Conservation (phyloP, 208 protist genomes). For the Leishmania martiniquensis region DNA sequence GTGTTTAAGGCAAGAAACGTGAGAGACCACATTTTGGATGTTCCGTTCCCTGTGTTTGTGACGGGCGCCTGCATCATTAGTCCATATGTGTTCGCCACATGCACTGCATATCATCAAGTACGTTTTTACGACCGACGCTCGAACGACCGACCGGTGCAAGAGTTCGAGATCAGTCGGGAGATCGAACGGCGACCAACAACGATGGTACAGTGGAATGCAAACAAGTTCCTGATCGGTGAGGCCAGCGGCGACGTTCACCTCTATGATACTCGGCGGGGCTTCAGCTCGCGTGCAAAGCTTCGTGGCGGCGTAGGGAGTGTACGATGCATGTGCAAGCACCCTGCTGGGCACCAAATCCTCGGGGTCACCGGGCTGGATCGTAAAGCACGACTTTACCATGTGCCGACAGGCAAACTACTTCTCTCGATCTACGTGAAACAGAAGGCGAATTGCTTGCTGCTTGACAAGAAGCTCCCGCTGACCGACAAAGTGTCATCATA, state of each 20-base stretch:
- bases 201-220: slow-evolving; percentile 85
- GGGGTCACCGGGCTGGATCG: slow-evolving; percentile 75
- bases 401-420: slow-evolving; percentile 81
- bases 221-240: slow-evolving; percentile 88
- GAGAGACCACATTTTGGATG: slow-evolving; percentile 78
- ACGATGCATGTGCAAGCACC: slow-evolving; percentile 80
- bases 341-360: slow-evolving; percentile 79
- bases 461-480: slow-evolving; percentile 68
- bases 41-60: slow-evolving; percentile 74
- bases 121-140: slow-evolving; percentile 83
- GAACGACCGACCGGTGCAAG: slow-evolving; percentile 75
- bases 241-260: slow-evolving; percentile 85
- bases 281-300: slow-evolving; percentile 80
- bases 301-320: slow-evolving; percentile 87
- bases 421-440: slow-evolving; percentile 81
- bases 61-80: slow-evolving; percentile 77
- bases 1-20: slow-evolving; percentile 73
- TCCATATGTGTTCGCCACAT: slow-evolving; percentile 76
- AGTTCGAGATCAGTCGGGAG: slow-evolving; percentile 81
- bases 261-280: slow-evolving; percentile 86
- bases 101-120: slow-evolving; percentile 84
- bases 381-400: slow-evolving; percentile 83
- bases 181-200: slow-evolving; percentile 78
- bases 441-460: slow-evolving; percentile 60
- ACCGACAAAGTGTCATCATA: slow-evolving; percentile 64